These are phyloP conservation scores for Mycena floridula DNA, from an alignment of 768 basidiomycete species.

Conservation along the genomic window DNA sequence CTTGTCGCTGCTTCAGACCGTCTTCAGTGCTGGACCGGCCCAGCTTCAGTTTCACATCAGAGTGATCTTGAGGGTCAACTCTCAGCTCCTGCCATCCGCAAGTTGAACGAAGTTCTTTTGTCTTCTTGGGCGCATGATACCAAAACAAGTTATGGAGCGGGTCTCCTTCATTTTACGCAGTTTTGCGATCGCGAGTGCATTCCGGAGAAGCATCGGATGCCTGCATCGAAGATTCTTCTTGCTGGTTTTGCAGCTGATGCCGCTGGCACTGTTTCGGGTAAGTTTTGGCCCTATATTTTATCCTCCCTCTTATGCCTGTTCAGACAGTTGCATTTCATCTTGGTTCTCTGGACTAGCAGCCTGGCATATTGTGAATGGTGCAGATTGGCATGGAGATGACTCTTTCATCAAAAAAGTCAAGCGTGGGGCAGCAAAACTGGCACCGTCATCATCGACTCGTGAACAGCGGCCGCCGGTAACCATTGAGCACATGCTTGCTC, in stretches of 20 bases:
- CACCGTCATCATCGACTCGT: slow-evolving; percentile 7
- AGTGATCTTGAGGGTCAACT: background rate
- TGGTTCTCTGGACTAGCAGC: too few species aligned
- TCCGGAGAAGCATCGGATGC: slow-evolving; percentile 20
- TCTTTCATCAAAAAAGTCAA: slow-evolving; percentile 8
- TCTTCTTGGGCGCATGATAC: slow-evolving; percentile 9
- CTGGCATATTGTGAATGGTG: slow-evolving; percentile 30
- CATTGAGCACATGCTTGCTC: slow-evolving; percentile 21
- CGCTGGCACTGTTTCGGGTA: slow-evolving; percentile 8
- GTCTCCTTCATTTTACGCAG: slow-evolving; percentile 22
- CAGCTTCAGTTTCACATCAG: background rate
- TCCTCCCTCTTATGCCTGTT: slow-evolving; percentile 14
- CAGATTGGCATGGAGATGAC: slow-evolving; percentile 27
- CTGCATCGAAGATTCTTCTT: slow-evolving; percentile 20
- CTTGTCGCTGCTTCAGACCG: background rate
- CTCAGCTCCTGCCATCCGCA: background rate
- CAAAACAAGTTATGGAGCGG: slow-evolving; percentile 21
- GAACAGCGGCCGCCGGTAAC: slow-evolving; percentile 27
- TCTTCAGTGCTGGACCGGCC: background rate
- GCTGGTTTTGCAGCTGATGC: slow-evolving; percentile 18
- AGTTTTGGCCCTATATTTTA: background rate
- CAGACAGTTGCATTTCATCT: slow-evolving; percentile 31
- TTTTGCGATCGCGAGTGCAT: slow-evolving; percentile 25
- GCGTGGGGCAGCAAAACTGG: slow-evolving; percentile 15
- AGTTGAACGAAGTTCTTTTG: slow-evolving; percentile 1